A percentile compares a stretch with the other conserved stretches of the same genome.
These are phyloP conservation scores for Diaporthe sp. DNA, from an alignment of 2,329 filamentous ascomycete species.

Conservation along the genomic window DNA sequence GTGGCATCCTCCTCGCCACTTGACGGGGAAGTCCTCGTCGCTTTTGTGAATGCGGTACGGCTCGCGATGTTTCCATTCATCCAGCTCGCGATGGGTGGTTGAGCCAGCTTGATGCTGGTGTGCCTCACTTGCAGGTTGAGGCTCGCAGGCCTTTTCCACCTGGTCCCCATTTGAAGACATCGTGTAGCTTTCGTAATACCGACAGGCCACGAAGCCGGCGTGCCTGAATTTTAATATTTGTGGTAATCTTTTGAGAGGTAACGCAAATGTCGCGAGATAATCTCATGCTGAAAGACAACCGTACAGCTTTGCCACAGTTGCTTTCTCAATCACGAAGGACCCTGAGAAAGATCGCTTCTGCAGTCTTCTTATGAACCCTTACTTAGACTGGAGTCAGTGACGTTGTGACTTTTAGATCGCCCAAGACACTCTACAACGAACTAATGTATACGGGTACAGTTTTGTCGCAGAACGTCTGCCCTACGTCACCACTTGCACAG, in stretches of 20 bases:
- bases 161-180: background rate
- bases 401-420: constrained; percentile 6
- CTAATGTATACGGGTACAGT: background rate
- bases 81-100: constrained; percentile 38
- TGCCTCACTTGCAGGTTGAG: constrained; percentile 33
- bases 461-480: background rate
- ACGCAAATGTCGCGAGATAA: background rate
- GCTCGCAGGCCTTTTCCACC: constrained; percentile 30
- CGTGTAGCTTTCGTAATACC: background rate
- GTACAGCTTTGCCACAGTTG: background rate
- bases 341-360: background rate
- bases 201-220: background rate
- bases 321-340: background rate
- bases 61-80: constrained; percentile 42
- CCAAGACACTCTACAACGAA: background rate
- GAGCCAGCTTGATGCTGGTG: constrained; percentile 42
- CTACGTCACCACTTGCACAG: constrained; percentile 15
- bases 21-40: constrained; percentile 42
- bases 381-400: background rate
- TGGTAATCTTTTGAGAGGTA: background rate
- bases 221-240: background rate
- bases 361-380: background rate
- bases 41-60: constrained; percentile 41
- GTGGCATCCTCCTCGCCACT: constrained; percentile 65
- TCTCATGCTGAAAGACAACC: constrained; percentile 27